Evolutionary conservation across 129 eudicot genomes (phyloP).

Genomic region (Ambrosia artemisiifolia): DNA sequence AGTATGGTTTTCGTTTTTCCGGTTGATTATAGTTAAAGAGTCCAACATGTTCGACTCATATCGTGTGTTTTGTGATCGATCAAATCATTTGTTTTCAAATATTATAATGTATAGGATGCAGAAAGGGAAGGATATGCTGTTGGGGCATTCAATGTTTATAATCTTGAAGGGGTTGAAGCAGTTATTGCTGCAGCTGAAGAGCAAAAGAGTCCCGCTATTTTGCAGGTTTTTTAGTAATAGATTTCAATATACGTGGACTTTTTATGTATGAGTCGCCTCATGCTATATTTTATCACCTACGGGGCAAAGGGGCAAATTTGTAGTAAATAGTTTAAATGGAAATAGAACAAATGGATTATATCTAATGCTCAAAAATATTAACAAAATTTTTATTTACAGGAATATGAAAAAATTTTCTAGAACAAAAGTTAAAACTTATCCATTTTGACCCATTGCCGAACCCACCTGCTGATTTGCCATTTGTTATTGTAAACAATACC

Average conservation of each 20-base stretch:
- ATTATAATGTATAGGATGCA: conserved; percentile 77
- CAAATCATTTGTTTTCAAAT: too few species aligned
- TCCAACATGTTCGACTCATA: too few species aligned
- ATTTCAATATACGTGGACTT: too few species aligned
- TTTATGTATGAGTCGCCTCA: too few species aligned
- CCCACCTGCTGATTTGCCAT: too few species aligned
- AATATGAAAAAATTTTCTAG: background rate
- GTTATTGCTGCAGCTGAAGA: conserved; percentile 98
- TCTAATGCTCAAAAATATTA: background rate
- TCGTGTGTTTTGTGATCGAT: too few species aligned
- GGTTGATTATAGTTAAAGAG: too few species aligned
- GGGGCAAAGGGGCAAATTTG: too few species aligned
- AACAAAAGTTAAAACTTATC: background rate
- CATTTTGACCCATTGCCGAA: background rate
- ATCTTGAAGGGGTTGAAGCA: conserved; percentile 95
- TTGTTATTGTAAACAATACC: background rate
- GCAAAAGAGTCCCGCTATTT: conserved; percentile 87
- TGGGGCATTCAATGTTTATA: conserved; percentile 96
- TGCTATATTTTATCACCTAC: too few species aligned
- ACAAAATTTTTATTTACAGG: background rate
- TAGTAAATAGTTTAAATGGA: too few species aligned
- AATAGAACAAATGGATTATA: too few species aligned
- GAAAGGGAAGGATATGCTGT: conserved; percentile 91
- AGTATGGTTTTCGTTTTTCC: too few species aligned
- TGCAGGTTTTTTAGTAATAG: conserved; percentile 74